These are phyloP conservation scores for Gossypium bickii DNA, from an alignment of 345 rosid species.

Conservation along the genomic window DNA sequence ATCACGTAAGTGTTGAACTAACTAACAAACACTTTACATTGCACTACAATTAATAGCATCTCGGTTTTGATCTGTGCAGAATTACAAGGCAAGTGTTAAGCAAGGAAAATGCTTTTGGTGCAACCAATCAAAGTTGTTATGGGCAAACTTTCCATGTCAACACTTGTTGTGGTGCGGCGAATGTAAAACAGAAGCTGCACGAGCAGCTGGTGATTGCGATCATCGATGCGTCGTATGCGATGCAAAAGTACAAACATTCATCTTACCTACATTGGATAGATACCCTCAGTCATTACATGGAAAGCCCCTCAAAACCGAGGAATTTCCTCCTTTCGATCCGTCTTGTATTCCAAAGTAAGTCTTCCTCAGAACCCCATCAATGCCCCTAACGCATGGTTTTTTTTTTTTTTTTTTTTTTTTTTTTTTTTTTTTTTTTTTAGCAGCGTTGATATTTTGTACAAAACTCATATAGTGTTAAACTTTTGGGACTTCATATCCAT, in stretches of 20 bases:
- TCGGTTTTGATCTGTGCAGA: slow-evolving; percentile 29
- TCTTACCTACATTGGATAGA: slow-evolving; percentile 24
- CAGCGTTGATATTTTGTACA: background rate
- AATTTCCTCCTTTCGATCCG: slow-evolving; percentile 16
- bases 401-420: background rate
- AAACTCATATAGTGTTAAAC: background rate
- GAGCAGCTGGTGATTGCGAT: slow-evolving; percentile 27
- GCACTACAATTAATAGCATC: background rate
- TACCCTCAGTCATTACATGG: slow-evolving; percentile 4
- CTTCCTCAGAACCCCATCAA: background rate
- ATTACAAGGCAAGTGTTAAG: slow-evolving; percentile 32
- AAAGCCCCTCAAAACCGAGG: slow-evolving; percentile 1
- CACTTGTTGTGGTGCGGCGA: slow-evolving; percentile 70
- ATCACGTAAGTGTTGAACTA: slow-evolving; percentile 42
- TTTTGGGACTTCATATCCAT: background rate
- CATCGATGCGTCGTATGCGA: slow-evolving; percentile 84
- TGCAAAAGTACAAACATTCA: slow-evolving; percentile 38
- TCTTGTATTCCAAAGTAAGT: slow-evolving; percentile 12
- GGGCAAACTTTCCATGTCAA: slow-evolving; percentile 68
- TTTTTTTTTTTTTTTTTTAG: background rate
- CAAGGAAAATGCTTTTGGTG: slow-evolving; percentile 63
- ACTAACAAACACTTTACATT: background rate
- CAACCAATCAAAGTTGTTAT: slow-evolving; percentile 36
- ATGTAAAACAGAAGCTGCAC: slow-evolving; percentile 39
- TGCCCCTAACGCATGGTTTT: background rate